Evolutionary conservation across 495 filamentous ascomycete genomes (phyloP).

Genomic region (Tuber calosporum): DNA sequence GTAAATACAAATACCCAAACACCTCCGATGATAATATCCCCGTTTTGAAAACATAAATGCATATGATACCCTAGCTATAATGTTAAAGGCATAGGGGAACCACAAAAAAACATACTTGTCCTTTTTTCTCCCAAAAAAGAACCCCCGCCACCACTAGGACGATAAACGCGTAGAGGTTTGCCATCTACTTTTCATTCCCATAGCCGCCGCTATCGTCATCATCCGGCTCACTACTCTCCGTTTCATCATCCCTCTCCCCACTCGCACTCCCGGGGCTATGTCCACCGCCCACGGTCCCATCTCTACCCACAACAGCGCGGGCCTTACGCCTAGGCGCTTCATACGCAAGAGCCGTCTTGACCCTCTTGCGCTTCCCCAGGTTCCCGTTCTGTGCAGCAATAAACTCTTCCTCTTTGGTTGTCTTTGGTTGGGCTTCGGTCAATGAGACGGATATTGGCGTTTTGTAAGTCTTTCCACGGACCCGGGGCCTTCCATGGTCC

Average conservation of each 20-base stretch:
- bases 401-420: constrained; percentile 32
- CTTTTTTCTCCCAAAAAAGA: not conserved
- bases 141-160: not conserved
- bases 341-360: constrained; percentile 33
- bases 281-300: constrained; percentile 16
- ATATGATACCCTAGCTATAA: not conserved
- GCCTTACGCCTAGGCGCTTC: constrained; percentile 31
- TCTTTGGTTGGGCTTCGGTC: constrained; percentile 23
- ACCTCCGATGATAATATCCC: not conserved
- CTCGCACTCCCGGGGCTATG: constrained; percentile 28
- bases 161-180: not conserved
- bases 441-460: constrained; percentile 28
- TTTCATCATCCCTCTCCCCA: constrained; percentile 30
- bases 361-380: constrained; percentile 33
- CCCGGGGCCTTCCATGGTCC: constrained; percentile 22
- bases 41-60: not conserved
- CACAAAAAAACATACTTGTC: too few relatives aligned
- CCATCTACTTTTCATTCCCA: constrained; percentile 24
- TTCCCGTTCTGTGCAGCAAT: constrained; percentile 37
- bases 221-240: constrained; percentile 23
- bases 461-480: constrained; percentile 34
- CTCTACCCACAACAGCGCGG: constrained; percentile 17
- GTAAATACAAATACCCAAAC: constrained; percentile 18
- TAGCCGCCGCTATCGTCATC: constrained; percentile 31
- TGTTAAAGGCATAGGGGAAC: constrained; percentile 8